phyloP scores from a whole-genome alignment of 73 alveolate species.

The Tetrahymena borealis region DNA sequence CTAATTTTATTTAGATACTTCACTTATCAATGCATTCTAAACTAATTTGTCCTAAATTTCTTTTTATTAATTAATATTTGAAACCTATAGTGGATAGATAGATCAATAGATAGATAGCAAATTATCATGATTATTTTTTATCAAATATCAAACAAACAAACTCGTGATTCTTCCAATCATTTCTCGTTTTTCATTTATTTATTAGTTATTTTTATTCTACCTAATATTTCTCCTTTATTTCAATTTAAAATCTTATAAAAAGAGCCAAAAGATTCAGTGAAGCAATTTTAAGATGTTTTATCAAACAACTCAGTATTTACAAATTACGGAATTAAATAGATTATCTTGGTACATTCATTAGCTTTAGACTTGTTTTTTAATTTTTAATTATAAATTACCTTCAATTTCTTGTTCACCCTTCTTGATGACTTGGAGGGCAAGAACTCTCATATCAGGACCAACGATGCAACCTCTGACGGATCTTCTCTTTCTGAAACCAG shows the following conservation, averaged over 20 bases:
- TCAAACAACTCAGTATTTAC: too few relatives aligned
- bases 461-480: conserved; percentile 93
- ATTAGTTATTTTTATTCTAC: neutral
- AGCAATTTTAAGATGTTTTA: too few relatives aligned
- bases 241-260: neutral
- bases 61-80: neutral
- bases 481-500: conserved; percentile 84
- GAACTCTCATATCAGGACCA: conserved; percentile 86
- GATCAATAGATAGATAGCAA: neutral
- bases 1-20: too few relatives aligned
- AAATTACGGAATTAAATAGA: neutral
- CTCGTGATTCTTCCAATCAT: too few relatives aligned
- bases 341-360: neutral
- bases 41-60: neutral
- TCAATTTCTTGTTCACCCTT: conserved; percentile 83
- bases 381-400: conserved; percentile 40
- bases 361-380: neutral
- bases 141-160: too few relatives aligned
- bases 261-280: too few relatives aligned
- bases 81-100: neutral
- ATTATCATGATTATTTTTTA: neutral
- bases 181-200: neutral
- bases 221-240: neutral
- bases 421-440: conserved; percentile 74
- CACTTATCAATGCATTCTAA: too few relatives aligned